Base-by-base conservation (phyloP, 1,284 basidiomycete species). In the Exsudoporus floridanus region DNA sequence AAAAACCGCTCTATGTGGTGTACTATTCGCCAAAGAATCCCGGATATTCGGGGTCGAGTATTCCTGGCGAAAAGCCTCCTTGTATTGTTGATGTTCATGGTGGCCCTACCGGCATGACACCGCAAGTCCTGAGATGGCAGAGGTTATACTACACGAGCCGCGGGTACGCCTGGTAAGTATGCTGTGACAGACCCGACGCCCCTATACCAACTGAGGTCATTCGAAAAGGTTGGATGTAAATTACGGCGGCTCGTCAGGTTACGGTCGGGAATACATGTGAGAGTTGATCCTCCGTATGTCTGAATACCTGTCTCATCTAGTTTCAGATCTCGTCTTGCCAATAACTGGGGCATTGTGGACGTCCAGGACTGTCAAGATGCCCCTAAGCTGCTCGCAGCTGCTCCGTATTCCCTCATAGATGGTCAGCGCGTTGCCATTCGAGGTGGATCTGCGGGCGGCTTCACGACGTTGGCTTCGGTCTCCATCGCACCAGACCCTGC, bases 381-480 rank as follows among this genome's bases (percentile, higher is more conserved):
- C 8, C 50, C 60, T 4, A 55, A 4, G n/a, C 18, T 66, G 25
- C 56, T 70, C 18, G 63, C 66, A 18, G 52, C 52, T 2, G 44
- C 49, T 16, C 58, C 61, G 0, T 33, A 67, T 35, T 54, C 58
- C 7, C 60, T 59, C 40, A 63, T 68, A 10, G 66, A 68, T 57
- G 66, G 73, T 1, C 66, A 76, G 37, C 83, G 87, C 12, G 75
- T 78, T 2, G 77, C 81, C 23, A 82, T 90, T 49, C 78, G 80
- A 9, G 85, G 84, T 2, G 73, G 75, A 0, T 85, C 82, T 13
- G 76, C 83, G 0, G 85, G 86, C 3, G 86, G 87, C 0, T 84
- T 76, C 57, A 84, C 84, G 1, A 75, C 77, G 3, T 75, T 88
- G 9, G 74, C 76, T 0, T 33, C 56, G 6, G 37, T 69, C 38